Conservation (phyloP, 2,329 filamentous ascomycete species). For the Rhynchosporium secalis region DNA sequence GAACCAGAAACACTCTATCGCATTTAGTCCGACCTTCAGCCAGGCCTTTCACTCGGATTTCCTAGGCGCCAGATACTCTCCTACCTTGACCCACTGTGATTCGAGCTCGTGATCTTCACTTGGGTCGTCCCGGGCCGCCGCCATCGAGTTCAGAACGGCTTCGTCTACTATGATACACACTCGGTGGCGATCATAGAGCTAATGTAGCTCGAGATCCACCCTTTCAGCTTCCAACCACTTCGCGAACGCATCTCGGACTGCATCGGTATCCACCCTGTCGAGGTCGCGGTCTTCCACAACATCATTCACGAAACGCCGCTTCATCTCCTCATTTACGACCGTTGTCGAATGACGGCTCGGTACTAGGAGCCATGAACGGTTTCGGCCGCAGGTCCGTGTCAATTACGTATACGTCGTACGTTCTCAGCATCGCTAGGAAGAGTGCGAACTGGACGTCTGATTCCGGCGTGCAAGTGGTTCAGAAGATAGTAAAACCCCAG, state of each 20-base stretch:
- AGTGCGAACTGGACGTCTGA: conserved; percentile 1
- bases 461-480: neutral
- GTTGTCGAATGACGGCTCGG: neutral
- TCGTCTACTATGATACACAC: conserved; percentile 7
- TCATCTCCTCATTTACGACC: conserved; percentile 6
- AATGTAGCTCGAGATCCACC: neutral
- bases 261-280: neutral
- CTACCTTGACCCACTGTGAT: neutral
- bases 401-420: neutral
- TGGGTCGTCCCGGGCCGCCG: neutral
- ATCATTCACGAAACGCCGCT: conserved; percentile 6
- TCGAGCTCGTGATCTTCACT: neutral
- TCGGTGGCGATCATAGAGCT: neutral
- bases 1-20: conserved; percentile 5
- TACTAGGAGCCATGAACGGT: neutral
- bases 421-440: neutral
- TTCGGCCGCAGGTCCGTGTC: neutral
- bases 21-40: neutral
- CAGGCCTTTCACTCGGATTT: conserved; percentile 1
- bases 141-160: neutral
- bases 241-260: neutral
- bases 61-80: neutral
- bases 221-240: conserved; percentile 2
- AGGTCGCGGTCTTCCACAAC: neutral
- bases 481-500: conserved; percentile 5